Conservation (phyloP, 1,284 basidiomycete species). For the Boletus smithii region DNA sequence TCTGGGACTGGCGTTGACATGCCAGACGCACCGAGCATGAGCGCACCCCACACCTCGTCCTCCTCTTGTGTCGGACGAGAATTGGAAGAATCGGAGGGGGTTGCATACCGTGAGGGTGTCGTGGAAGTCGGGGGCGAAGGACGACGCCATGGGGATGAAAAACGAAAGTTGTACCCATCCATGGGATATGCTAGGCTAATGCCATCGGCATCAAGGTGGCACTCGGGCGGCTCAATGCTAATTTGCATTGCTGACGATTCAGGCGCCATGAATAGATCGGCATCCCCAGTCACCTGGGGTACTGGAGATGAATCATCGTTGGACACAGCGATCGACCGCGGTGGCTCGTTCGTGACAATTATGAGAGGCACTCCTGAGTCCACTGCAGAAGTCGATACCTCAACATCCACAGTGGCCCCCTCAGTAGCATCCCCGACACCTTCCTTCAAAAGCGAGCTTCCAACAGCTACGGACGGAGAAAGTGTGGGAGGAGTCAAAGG, state of each 20-base stretch:
- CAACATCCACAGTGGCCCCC: background rate
- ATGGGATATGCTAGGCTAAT: background rate
- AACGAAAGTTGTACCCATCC: background rate
- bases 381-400: background rate
- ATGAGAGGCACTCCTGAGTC: background rate
- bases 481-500: slow-evolving; percentile 8
- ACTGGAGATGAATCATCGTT: background rate
- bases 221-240: background rate
- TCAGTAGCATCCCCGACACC: background rate
- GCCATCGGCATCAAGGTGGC: background rate
- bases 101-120: slow-evolving; percentile 3
- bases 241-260: background rate
- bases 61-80: slow-evolving; percentile 16
- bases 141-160: background rate
- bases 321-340: background rate
- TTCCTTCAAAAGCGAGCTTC: background rate
- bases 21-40: slow-evolving; percentile 13
- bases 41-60: slow-evolving; percentile 20
- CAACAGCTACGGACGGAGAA: background rate
- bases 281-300: background rate
- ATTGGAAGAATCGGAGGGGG: slow-evolving; percentile 10
- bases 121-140: background rate
- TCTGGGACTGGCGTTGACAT: slow-evolving; percentile 11
- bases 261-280: background rate
- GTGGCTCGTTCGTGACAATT: background rate